Evolutionary conservation across 2,329 filamentous ascomycete genomes (phyloP).

Genomic region (Biscogniauxia marginata): DNA sequence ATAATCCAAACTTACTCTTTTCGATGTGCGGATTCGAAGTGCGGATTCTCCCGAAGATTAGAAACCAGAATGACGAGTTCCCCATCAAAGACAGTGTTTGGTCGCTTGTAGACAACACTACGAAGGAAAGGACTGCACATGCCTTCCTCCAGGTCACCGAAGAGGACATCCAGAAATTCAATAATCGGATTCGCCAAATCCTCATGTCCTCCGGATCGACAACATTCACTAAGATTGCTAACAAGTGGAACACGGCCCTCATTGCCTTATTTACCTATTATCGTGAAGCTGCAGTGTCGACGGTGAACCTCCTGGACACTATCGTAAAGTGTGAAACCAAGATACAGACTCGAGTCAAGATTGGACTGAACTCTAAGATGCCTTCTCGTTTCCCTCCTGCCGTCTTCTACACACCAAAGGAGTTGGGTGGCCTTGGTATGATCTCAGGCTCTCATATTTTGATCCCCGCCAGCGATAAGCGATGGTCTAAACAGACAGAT

Average conservation of each 20-base stretch:
- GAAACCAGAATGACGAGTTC: conserved; percentile 95
- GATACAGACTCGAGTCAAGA: conserved; percentile 98
- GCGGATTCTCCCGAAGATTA: conserved; percentile 89
- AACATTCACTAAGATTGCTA: conserved; percentile 99
- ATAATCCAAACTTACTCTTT: conserved; percentile 95
- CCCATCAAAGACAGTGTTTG: conserved; percentile 97
- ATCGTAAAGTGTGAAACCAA: conserved; percentile 99
- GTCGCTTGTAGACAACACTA: conserved; percentile 94
- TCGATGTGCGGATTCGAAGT: conserved; percentile 99
- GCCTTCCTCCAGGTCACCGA: conserved; percentile 97
- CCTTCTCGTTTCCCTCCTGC: conserved; percentile 96
- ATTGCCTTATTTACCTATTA: conserved; percentile 99
- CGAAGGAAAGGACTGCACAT: conserved; percentile 94
- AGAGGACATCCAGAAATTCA: conserved; percentile 98
- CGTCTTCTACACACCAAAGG: conserved; percentile 98
- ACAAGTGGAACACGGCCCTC: conserved; percentile 98
- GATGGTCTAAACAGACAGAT: conserved; percentile 98
- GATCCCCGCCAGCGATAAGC: conserved; percentile 95
- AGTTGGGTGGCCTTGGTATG: conserved; percentile 95
- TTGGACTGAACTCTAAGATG: conserved; percentile 99
- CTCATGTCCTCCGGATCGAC: conserved; percentile 99
- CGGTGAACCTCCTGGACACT: conserved; percentile 88
- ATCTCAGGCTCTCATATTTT: conserved; percentile 98
- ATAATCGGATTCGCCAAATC: conserved; percentile 97
- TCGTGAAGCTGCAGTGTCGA: conserved; percentile 94